Evolutionary conservation across 768 basidiomycete species (phyloP).

Genomic region (Rhizopogon rudus): DNA sequence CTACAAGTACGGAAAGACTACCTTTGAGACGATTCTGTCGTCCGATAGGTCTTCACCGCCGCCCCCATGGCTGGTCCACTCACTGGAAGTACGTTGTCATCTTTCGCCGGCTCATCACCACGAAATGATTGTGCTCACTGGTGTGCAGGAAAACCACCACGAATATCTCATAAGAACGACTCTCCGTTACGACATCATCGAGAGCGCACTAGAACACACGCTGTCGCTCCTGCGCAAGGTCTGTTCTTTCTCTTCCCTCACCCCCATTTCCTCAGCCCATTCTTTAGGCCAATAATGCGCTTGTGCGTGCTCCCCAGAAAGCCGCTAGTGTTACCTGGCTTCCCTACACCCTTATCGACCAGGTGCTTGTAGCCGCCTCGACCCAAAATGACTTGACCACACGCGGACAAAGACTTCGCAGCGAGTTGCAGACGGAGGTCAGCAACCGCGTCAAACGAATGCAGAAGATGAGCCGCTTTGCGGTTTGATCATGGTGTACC

Average conservation of each 20-base stretch:
- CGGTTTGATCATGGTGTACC: background rate
- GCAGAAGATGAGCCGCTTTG: slow-evolving; percentile 53
- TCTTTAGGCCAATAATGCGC: slow-evolving; percentile 46
- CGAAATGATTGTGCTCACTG: background rate
- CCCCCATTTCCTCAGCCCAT: slow-evolving; percentile 5
- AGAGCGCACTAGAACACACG: slow-evolving; percentile 71
- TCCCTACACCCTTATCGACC: slow-evolving; percentile 81
- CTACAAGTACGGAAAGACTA: slow-evolving; percentile 70
- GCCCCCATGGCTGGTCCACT: slow-evolving; percentile 81
- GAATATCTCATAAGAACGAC: slow-evolving; percentile 80
- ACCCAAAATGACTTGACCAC: slow-evolving; percentile 45
- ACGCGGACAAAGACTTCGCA: slow-evolving; percentile 34
- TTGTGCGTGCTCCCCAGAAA: slow-evolving; percentile 48
- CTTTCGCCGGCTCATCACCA: background rate
- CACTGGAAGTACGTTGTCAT: slow-evolving; percentile 52
- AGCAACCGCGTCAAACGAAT: slow-evolving; percentile 61
- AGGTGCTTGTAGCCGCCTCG: slow-evolving; percentile 65
- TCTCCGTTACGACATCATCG: slow-evolving; percentile 74
- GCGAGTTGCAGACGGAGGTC: slow-evolving; percentile 54
- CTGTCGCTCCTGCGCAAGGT: slow-evolving; percentile 73
- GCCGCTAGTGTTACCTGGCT: slow-evolving; percentile 67
- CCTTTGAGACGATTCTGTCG: slow-evolving; percentile 72
- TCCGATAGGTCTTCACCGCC: slow-evolving; percentile 54
- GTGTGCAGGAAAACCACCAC: slow-evolving; percentile 58
- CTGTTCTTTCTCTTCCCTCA: slow-evolving; percentile 17